Percentiles rank a stretch among this genome's conserved stretches.
Evolutionary conservation across 345 rosid species (phyloP).

Genomic region (Kandelia obovata): DNA sequence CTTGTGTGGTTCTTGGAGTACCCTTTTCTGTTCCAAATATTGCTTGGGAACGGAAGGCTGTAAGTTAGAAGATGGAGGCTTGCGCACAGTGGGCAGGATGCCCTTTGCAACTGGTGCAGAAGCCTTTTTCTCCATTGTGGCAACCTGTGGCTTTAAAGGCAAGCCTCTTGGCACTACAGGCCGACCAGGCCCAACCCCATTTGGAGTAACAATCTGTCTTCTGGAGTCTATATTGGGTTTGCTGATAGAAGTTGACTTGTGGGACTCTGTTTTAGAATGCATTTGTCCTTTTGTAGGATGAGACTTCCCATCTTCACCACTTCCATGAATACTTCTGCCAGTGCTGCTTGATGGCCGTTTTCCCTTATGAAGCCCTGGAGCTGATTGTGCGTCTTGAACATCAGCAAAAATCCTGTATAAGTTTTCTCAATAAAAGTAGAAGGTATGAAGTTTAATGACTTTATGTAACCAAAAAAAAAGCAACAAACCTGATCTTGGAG

Average conservation of each 20-base stretch:
- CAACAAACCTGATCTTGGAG: constrained; percentile 47
- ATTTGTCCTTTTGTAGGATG: constrained; percentile 30
- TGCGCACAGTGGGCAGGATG: constrained; percentile 24
- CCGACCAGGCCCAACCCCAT: constrained; percentile 31
- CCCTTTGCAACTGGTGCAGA: constrained; percentile 32
- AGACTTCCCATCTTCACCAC: constrained; percentile 50
- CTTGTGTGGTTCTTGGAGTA: constrained; percentile 33
- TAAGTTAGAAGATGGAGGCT: constrained; percentile 18
- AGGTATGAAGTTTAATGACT: background rate
- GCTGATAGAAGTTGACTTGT: constrained; percentile 39
- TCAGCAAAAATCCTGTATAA: constrained; percentile 61
- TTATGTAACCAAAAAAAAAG: constrained; percentile 21
- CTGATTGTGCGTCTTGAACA: constrained; percentile 71
- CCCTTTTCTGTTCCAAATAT: constrained; percentile 47
- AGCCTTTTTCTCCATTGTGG: constrained; percentile 38
- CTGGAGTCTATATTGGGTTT: constrained; percentile 40
- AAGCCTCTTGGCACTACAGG: constrained; percentile 43
- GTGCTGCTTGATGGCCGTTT: constrained; percentile 37
- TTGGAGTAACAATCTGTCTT: constrained; percentile 40
- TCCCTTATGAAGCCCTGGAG: constrained; percentile 46
- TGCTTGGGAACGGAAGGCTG: constrained; percentile 43
- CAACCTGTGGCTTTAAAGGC: constrained; percentile 34
- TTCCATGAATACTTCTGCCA: constrained; percentile 39
- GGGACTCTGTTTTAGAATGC: constrained; percentile 34
- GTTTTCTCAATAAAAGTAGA: constrained; percentile 54